A percentile compares a stretch with the other conserved stretches of the same genome.
Conservation (phyloP, 176 grass and related monocot genomes). For the Pontederia paniculata region DNA sequence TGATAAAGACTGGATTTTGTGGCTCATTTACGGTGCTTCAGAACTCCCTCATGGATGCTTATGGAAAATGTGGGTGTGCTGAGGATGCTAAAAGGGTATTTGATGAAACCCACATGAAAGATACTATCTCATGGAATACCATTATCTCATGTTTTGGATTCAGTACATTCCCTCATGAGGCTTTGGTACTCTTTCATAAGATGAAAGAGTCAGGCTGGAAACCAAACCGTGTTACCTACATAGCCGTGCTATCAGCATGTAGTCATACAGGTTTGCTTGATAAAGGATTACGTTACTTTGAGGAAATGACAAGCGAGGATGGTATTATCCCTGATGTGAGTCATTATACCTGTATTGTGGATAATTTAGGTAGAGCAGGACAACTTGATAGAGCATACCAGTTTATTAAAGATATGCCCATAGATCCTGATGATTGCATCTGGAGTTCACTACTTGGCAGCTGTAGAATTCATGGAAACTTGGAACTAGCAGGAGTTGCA, state of each 20-base stretch:
- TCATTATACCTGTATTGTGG: slow-evolving; percentile 47
- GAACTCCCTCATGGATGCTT: slow-evolving; percentile 42
- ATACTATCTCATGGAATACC: slow-evolving; percentile 45
- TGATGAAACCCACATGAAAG: slow-evolving; percentile 32
- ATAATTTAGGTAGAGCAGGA: slow-evolving; percentile 42
- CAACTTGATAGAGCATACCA: slow-evolving; percentile 39
- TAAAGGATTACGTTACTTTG: slow-evolving; percentile 34
- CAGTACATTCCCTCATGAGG: slow-evolving; percentile 21
- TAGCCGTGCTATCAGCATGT: slow-evolving; percentile 31
- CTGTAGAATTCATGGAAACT: slow-evolving; percentile 41
- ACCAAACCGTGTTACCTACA: slow-evolving; percentile 42
- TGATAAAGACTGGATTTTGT: slow-evolving; percentile 31
- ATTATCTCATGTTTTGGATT: slow-evolving; percentile 42
- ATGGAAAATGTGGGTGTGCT: slow-evolving; percentile 46
- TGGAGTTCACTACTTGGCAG: slow-evolving; percentile 43
- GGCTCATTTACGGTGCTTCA: slow-evolving; percentile 23
- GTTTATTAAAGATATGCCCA: slow-evolving; percentile 35
- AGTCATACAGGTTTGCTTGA: slow-evolving; percentile 34
- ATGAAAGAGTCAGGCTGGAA: slow-evolving; percentile 40
- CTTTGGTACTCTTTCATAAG: slow-evolving; percentile 23
- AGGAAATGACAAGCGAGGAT: slow-evolving; percentile 26
- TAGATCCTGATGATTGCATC: slow-evolving; percentile 26
- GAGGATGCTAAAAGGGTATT: slow-evolving; percentile 34
- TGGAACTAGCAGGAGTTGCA: slow-evolving; percentile 38
- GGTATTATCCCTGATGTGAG: slow-evolving; percentile 29